A percentile compares a stretch with the other conserved stretches of the same genome.
phyloP scores from a whole-genome alignment of 2,329 filamentous ascomycete genomes.

The Sclerotinia minor region DNA sequence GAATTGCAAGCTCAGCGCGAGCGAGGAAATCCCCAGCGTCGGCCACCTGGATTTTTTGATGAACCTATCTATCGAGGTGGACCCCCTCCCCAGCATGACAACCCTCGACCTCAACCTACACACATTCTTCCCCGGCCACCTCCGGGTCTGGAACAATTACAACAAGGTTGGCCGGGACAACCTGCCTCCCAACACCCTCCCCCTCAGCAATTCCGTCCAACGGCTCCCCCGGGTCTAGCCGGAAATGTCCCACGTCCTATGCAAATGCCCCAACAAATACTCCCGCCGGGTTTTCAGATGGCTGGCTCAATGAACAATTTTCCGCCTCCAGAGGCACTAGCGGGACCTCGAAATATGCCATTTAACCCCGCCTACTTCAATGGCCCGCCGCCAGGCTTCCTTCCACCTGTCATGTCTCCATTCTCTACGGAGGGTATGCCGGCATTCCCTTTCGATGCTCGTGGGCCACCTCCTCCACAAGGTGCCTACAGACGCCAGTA shows the following conservation, averaged over 20 bases:
- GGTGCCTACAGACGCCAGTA: slow-evolving; percentile 47
- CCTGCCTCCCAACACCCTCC: slow-evolving; percentile 41
- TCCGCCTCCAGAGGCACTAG: slow-evolving; percentile 51
- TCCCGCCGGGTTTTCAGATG: slow-evolving; percentile 61
- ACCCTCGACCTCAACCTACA: slow-evolving; percentile 53
- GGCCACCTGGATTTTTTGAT: slow-evolving; percentile 41
- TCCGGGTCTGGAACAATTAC: slow-evolving; percentile 59
- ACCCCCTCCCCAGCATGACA: slow-evolving; percentile 37
- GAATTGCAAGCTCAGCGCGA: slow-evolving; percentile 39
- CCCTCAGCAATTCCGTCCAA: slow-evolving; percentile 42
- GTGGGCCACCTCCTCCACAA: slow-evolving; percentile 51
- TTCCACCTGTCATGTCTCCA: slow-evolving; percentile 56
- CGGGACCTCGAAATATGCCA: slow-evolving; percentile 45
- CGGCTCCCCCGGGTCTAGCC: slow-evolving; percentile 60
- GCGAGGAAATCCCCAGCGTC: slow-evolving; percentile 42
- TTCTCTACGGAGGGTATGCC: slow-evolving; percentile 53
- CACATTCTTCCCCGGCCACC: slow-evolving; percentile 65
- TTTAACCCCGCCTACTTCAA: slow-evolving; percentile 51
- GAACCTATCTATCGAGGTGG: slow-evolving; percentile 36
- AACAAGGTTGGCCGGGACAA: slow-evolving; percentile 39
- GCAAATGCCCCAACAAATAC: slow-evolving; percentile 57
- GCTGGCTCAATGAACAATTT: slow-evolving; percentile 53
- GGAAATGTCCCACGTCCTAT: slow-evolving; percentile 44
- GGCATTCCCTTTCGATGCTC: slow-evolving; percentile 57
- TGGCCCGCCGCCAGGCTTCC: slow-evolving; percentile 54